phyloP scores from a whole-genome alignment of 2,329 filamentous ascomycete genomes.

The Knufia petricola region DNA sequence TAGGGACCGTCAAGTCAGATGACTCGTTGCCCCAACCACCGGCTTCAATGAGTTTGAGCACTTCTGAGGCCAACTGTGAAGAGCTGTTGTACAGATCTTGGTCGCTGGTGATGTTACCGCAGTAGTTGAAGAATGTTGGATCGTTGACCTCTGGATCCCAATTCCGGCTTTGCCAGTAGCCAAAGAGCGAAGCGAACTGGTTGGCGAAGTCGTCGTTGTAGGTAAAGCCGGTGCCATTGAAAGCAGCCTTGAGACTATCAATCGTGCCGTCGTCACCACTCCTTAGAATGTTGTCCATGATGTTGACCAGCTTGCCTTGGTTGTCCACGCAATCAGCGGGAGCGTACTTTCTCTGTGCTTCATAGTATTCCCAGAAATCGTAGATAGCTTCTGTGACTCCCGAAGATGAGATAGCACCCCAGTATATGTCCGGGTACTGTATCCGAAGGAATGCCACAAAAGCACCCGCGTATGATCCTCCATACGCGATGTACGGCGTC shows the following conservation, averaged over 20 bases:
- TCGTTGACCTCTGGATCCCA: constrained; percentile 50
- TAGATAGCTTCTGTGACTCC: constrained; percentile 69
- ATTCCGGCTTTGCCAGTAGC: constrained; percentile 46
- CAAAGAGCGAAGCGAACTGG: constrained; percentile 36
- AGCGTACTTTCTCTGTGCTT: constrained; percentile 47
- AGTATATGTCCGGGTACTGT: constrained; percentile 68
- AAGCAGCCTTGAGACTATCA: constrained; percentile 43
- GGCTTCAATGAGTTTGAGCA: constrained; percentile 36
- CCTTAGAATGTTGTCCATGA: constrained; percentile 51
- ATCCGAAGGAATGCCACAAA: constrained; percentile 69
- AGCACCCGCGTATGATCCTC: constrained; percentile 73
- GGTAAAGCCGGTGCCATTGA: constrained; percentile 32
- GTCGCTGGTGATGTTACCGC: constrained; percentile 44
- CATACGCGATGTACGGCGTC: constrained; percentile 68
- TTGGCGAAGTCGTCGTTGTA: constrained; percentile 46
- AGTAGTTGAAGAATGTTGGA: constrained; percentile 44
- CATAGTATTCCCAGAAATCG: constrained; percentile 62
- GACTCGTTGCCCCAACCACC: constrained; percentile 40
- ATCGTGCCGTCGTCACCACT: constrained; percentile 38
- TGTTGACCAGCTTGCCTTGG: constrained; percentile 51
- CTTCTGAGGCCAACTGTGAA: constrained; percentile 31
- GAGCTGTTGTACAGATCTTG: constrained; percentile 33
- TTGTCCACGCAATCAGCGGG: constrained; percentile 54
- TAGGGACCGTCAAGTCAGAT: constrained; percentile 36
- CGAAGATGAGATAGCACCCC: constrained; percentile 68